These are phyloP conservation scores for Nicotiana sylvestris DNA, from an alignment of 257 asterid genomes.

Conservation along the genomic window DNA sequence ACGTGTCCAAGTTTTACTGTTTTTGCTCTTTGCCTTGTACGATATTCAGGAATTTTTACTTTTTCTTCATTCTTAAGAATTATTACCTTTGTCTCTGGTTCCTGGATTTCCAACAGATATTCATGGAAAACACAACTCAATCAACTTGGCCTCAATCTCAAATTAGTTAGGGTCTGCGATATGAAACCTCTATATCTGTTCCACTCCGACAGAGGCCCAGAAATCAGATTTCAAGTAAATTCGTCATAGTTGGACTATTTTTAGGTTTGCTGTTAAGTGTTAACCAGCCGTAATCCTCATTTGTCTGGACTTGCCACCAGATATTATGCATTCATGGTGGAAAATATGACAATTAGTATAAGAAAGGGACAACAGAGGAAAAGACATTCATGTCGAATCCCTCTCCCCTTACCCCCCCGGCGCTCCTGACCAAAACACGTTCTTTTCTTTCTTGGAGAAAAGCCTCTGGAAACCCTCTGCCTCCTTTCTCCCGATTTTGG, in stretches of 20 bases:
- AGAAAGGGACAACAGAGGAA: slow-evolving; percentile 1
- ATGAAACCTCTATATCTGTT: not conserved
- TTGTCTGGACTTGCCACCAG: not conserved
- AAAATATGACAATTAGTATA: not conserved
- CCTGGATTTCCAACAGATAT: not conserved
- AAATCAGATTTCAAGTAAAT: not conserved
- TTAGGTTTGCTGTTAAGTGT: not conserved
- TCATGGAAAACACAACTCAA: not conserved
- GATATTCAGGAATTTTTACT: not conserved
- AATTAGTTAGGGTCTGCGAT: not conserved
- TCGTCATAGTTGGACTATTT: not conserved
- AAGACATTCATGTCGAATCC: not conserved
- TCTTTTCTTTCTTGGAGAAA: not conserved
- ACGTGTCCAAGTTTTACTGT: not conserved
- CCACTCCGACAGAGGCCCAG: not conserved
- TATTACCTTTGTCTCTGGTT: not conserved
- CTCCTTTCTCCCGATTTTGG: not conserved
- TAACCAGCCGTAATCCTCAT: not conserved
- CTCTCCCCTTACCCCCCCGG: not conserved
- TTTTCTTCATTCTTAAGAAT: not conserved
- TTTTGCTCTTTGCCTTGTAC: not conserved
- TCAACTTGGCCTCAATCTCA: not conserved
- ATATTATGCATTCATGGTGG: not conserved
- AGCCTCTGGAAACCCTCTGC: not conserved
- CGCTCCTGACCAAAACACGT: not conserved